Base-by-base conservation (phyloP, 2,329 filamentous ascomycete species). In the Colletotrichum neosansevieriae region DNA sequence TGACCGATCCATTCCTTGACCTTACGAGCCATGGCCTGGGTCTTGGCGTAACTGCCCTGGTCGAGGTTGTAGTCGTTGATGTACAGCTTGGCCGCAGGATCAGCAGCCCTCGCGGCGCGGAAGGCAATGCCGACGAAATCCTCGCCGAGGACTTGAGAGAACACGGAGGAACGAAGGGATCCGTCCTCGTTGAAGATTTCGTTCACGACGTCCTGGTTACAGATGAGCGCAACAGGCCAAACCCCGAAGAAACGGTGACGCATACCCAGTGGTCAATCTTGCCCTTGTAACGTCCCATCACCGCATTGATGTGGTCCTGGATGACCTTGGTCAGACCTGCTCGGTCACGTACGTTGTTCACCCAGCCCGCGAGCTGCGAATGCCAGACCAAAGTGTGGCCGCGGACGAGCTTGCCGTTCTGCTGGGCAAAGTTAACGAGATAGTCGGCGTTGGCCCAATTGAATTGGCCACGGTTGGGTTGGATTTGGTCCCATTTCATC, bases 51-150 rank as follows among this genome's bases (percentile, higher is more conserved):
- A 71, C 73, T 83, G 17, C 89, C 84, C 49, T 78, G 82, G 79
- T 92, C 90, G 59, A 92, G 85, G 80, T 91, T 92, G 79, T 85
- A 88, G 77, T 94, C 91, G 79, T 94, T 94, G 80, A 93, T 92
- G 82, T 92, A 94, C 44, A 94, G 83, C 79, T 90, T 91, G 3
- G 89, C 90, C 63, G 79, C 74, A 2, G 91, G 89, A 76, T 93
- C 91, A 13, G 89, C 90, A 9, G 83, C 83, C 58, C 87, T 85
- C 19, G 92, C 91, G 11, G 91, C 87, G 59, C 86, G 83, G 80
- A 93, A 94, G 40, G 91, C 91, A 73, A 92, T 90, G 21, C 83
- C 81, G 60, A 94, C 87, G 74, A 91, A 93, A 76, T 86, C 85
- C 79, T 92, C 90, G 50, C 91, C 91, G 4, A 93, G 84, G 2